These are phyloP conservation scores for Dipodascus albidus DNA, from an alignment of 805 yeast genomes.

Conservation along the genomic window DNA sequence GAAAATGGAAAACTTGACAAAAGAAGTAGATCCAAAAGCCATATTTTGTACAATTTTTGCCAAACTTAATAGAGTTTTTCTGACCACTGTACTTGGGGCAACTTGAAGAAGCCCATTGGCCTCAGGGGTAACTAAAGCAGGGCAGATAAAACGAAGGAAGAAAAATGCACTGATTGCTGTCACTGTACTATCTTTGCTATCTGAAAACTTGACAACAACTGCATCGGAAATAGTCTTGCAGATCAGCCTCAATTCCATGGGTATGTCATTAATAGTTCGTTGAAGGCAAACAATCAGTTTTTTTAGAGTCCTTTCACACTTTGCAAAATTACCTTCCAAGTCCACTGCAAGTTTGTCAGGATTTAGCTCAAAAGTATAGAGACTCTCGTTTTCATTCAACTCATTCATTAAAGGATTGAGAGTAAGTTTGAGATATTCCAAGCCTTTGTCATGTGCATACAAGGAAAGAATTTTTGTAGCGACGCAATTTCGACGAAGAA, in stretches of 20 bases:
- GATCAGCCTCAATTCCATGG: constrained; percentile 49
- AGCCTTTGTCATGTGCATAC: constrained; percentile 58
- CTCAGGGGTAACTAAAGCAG: constrained; percentile 77
- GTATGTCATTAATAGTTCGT: constrained; percentile 40
- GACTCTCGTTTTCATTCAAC: constrained; percentile 34
- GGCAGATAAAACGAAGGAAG: constrained; percentile 64
- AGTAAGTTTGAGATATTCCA: constrained; percentile 40
- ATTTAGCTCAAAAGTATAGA: constrained; percentile 44
- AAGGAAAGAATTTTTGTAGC: constrained; percentile 68
- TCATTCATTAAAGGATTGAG: constrained; percentile 48
- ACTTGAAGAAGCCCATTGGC: constrained; percentile 23
- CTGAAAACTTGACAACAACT: constrained; percentile 47
- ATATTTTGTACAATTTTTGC: constrained; percentile 23
- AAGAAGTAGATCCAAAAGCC: constrained; percentile 14
- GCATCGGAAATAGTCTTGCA: constrained; percentile 50
- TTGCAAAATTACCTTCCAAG: constrained; percentile 29
- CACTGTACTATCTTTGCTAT: constrained; percentile 48
- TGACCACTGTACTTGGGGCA: constrained; percentile 10
- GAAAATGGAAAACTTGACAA: constrained; percentile 36
- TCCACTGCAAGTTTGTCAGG: constrained; percentile 2
- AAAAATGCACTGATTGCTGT: constrained; percentile 76
- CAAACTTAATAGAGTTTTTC: constrained; percentile 16
- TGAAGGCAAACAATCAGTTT: constrained; percentile 45
- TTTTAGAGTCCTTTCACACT: constrained; percentile 46
- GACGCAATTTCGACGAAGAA: constrained; percentile 70